A percentile compares a stretch with the other conserved stretches of the same genome.
Evolutionary conservation across 805 yeast genomes (phyloP).

Genomic region (Metschnikowia similis): DNA sequence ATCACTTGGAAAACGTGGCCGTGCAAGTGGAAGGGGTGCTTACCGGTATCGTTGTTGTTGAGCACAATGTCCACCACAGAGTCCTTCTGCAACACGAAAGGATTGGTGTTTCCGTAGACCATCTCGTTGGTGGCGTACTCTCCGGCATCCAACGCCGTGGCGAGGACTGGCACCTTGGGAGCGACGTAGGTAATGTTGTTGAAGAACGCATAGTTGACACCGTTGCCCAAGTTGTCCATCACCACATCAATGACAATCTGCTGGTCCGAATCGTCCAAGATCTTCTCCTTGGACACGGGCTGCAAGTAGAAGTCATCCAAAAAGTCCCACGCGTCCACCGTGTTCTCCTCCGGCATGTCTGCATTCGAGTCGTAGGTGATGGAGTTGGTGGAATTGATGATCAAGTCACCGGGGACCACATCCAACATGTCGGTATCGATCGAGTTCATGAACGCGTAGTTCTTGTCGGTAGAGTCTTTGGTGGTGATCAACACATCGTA

Average conservation of each 20-base stretch:
- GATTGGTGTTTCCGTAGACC: slow-evolving; percentile 78
- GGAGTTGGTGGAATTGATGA: slow-evolving; percentile 70
- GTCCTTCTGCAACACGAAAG: slow-evolving; percentile 63
- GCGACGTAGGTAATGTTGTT: slow-evolving; percentile 73
- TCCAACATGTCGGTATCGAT: slow-evolving; percentile 86
- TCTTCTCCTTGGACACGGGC: slow-evolving; percentile 32
- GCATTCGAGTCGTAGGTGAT: slow-evolving; percentile 50
- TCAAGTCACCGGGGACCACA: slow-evolving; percentile 56
- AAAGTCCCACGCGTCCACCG: slow-evolving; percentile 39
- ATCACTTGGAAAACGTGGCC: slow-evolving; percentile 87
- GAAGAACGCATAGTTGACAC: slow-evolving; percentile 95
- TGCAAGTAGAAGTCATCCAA: slow-evolving; percentile 37
- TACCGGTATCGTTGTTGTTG: slow-evolving; percentile 86
- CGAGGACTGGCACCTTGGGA: slow-evolving; percentile 84
- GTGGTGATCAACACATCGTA: slow-evolving; percentile 77
- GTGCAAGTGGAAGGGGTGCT: slow-evolving; percentile 96
- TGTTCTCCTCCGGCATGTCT: slow-evolving; percentile 39
- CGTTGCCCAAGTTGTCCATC: slow-evolving; percentile 83
- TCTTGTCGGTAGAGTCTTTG: slow-evolving; percentile 53
- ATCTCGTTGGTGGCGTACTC: slow-evolving; percentile 47
- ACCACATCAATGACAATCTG: slow-evolving; percentile 64
- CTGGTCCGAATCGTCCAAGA: slow-evolving; percentile 64
- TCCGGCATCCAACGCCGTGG: slow-evolving; percentile 74
- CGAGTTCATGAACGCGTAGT: slow-evolving; percentile 79
- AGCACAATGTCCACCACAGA: slow-evolving; percentile 75